Base-by-base conservation (phyloP, 768 basidiomycete species). In the Exidia glandulosa region DNA sequence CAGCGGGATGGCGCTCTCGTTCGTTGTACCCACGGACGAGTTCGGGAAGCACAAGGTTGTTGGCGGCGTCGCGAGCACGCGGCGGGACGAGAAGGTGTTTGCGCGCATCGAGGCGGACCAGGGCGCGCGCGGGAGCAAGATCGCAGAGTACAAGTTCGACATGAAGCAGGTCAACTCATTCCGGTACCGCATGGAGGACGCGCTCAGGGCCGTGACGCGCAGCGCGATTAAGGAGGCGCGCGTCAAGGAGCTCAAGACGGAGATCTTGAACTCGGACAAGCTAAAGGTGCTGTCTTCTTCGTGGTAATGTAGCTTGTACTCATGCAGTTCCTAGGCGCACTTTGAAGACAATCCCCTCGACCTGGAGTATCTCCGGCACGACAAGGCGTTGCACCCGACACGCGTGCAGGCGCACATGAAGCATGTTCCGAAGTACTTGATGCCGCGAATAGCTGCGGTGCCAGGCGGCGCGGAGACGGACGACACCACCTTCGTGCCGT, bases 181-280 rank as follows among this genome's bases (percentile, higher is more conserved):
- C 75, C 77, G 94, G 68, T 99, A 99, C 74, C 81, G 96, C 55
- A 97, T 97, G 95, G 91, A 95, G 68, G 96, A 98, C 68, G 96
- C 92, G 1, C 69, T 98, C 66, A 79, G 91, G 63, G 82, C 86
- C 52, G 94, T 96, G 10, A 98, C 96, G 59, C 80, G 86, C 64
- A 86, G 82, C 60, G 84, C 87, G 6, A 84, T 98, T 62, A 82
- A 86, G 64, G 95, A 99, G 72, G 96, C 96, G 2, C 77, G 94
- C 65, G 78, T 96, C 52, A 95, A 94, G 72, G 95, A 98, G 72
- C 74, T 98, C 66, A 94, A 95, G 72, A 75, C 85, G 32, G 96
- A 99, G 72, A 86, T 98, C 37, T 71, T 99, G 64, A 94, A 96
- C 70, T 94, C 92, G 47, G 93, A 95, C 67, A 97, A 94, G 73